These are phyloP conservation scores for Trichosporon ovoides DNA, from an alignment of 1,284 basidiomycete genomes.

Conservation along the genomic window DNA sequence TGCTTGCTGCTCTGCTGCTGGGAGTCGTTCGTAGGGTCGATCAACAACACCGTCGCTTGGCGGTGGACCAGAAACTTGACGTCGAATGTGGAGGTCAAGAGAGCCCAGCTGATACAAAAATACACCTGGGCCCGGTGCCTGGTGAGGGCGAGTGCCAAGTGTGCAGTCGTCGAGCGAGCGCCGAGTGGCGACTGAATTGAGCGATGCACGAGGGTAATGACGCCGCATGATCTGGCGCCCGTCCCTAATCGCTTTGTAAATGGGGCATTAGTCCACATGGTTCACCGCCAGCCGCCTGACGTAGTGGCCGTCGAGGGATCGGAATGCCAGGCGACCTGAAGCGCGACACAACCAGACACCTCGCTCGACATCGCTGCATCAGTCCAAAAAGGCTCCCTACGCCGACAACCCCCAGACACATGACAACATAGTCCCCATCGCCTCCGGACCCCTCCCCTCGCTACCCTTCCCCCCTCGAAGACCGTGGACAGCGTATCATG, in stretches of 20 bases:
- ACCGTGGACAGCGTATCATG: conserved; percentile 2
- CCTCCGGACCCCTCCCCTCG: not conserved
- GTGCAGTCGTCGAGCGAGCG: not conserved
- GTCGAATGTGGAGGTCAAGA: not conserved
- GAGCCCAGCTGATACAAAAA: not conserved
- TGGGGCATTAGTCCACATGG: too few species aligned
- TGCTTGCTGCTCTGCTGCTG: conserved; percentile 6
- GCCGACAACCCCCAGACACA: not conserved
- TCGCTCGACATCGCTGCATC: not conserved
- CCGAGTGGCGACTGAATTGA: too few species aligned
- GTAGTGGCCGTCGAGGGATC: too few species aligned
- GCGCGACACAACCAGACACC: not conserved
- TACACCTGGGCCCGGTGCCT: not conserved
- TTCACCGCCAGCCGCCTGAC: too few species aligned
- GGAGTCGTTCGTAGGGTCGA: not conserved
- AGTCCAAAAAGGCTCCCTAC: not conserved
- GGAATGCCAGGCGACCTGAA: not conserved
- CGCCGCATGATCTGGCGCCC: too few species aligned
- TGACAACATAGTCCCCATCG: not conserved
- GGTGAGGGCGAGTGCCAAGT: not conserved
- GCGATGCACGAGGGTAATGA: too few species aligned
- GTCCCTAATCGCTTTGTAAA: too few species aligned
- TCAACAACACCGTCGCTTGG: not conserved
- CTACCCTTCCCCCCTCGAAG: not conserved
- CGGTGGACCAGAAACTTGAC: not conserved